Conservation (phyloP, 148 eudicot genomes). For the Vaccinium darrowii region DNA sequence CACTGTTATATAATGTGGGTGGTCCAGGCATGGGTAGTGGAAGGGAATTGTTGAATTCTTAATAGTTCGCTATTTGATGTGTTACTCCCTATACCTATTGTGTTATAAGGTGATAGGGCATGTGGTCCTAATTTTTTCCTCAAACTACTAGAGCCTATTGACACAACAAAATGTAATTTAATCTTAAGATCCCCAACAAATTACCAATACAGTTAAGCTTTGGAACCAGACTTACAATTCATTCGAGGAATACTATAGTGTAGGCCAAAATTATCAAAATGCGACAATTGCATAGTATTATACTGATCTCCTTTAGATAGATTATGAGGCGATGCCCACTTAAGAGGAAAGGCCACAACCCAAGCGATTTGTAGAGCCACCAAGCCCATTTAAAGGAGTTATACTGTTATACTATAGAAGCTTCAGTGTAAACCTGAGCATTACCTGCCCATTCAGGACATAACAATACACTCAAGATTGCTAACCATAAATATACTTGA, state of each 20-base stretch:
- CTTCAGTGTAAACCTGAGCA: not conserved
- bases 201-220: not conserved
- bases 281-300: not conserved
- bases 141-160: not conserved
- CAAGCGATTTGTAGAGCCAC: not conserved
- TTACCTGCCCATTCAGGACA: not conserved
- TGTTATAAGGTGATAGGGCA: not conserved
- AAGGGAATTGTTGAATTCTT: not conserved
- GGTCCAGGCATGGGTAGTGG: not conserved
- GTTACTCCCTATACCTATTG: not conserved
- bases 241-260: not conserved
- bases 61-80: not conserved
- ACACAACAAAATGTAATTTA: not conserved
- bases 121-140: not conserved
- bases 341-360: not conserved
- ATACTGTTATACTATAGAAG: not conserved
- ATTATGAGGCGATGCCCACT: not conserved
- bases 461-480: not conserved
- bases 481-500: not conserved
- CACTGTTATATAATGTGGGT: not conserved
- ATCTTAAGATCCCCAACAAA: conserved; percentile 1
- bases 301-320: not conserved
- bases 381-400: not conserved
- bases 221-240: not conserved
- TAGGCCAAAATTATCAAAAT: not conserved